Percentiles rank a stretch among this genome's conserved stretches.
Conservation (phyloP, 768 basidiomycete genomes). For the Termitomyces sp. region DNA sequence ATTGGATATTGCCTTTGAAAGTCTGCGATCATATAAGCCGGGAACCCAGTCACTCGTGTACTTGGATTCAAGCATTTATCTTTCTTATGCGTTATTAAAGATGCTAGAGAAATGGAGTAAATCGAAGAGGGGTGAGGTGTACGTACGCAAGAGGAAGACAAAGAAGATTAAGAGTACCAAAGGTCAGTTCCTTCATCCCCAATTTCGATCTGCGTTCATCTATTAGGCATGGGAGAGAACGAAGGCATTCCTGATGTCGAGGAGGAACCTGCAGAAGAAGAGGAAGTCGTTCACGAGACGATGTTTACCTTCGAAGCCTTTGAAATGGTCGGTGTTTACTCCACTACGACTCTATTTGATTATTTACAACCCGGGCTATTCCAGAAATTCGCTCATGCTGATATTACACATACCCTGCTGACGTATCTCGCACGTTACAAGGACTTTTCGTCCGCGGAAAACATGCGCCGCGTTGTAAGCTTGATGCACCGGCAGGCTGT, state of each 20-base stretch:
- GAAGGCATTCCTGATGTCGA: conserved; percentile 66
- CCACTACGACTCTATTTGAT: neutral
- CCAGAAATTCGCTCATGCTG: conserved; percentile 87
- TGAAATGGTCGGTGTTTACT: conserved; percentile 58
- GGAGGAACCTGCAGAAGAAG: conserved; percentile 55
- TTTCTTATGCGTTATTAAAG: conserved; percentile 78
- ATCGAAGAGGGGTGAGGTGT: conserved; percentile 61
- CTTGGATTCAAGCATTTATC: conserved; percentile 79
- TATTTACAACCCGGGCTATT: neutral
- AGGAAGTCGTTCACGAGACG: conserved; percentile 72
- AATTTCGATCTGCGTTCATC: neutral
- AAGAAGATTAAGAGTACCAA: conserved; percentile 44
- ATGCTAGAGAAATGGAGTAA: conserved; percentile 91
- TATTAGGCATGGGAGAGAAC: conserved; percentile 34
- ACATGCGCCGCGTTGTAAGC: conserved; percentile 86
- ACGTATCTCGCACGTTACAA: conserved; percentile 79
- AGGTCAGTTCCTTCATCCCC: conserved; percentile 23
- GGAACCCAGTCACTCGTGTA: conserved; percentile 77
- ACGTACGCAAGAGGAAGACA: conserved; percentile 64
- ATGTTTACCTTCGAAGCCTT: conserved; percentile 90
- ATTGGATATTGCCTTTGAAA: conserved; percentile 80
- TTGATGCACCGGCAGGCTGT: conserved; percentile 90
- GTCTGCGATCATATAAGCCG: conserved; percentile 71
- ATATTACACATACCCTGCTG: conserved; percentile 80
- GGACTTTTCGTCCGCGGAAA: conserved; percentile 72